Percentiles rank a stretch among this genome's conserved stretches.
These are phyloP conservation scores for Sporothrix brunneoviolacea DNA, from an alignment of 2,329 filamentous ascomycete genomes.

Conservation along the genomic window DNA sequence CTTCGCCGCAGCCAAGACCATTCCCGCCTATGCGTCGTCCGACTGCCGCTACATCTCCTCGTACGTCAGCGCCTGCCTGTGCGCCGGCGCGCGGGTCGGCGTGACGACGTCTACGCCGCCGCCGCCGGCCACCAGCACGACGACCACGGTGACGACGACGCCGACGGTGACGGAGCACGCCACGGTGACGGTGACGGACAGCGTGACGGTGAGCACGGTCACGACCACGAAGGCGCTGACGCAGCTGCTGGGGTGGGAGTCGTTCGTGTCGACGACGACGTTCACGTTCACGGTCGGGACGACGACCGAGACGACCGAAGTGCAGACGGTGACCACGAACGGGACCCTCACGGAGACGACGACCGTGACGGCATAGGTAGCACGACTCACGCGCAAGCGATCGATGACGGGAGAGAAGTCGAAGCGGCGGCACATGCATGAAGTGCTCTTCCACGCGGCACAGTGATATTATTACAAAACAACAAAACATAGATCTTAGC, in stretches of 20 bases:
- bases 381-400: no score
- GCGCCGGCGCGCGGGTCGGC: constrained; percentile 1
- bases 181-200: neutral
- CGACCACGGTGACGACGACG: neutral
- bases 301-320: neutral
- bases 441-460: no score
- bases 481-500: no score
- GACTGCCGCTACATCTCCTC: neutral
- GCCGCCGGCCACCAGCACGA: neutral
- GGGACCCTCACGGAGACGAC: constrained; percentile 4
- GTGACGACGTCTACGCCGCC: neutral
- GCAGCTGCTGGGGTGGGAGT: neutral
- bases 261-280: constrained; percentile 7
- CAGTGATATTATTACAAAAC: no score
- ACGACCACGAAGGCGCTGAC: neutral
- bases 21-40: constrained; percentile 6
- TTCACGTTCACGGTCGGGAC: neutral
- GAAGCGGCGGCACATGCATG: no score
- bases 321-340: neutral
- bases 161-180: neutral
- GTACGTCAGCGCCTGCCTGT: constrained; percentile 1
- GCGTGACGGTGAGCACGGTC: neutral
- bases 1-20: neutral
- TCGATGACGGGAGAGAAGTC: no score
- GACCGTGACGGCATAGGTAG: neutral